Evolutionary conservation across 306 rosid species (phyloP).

Genomic region (Cucurbita ficifolia): DNA sequence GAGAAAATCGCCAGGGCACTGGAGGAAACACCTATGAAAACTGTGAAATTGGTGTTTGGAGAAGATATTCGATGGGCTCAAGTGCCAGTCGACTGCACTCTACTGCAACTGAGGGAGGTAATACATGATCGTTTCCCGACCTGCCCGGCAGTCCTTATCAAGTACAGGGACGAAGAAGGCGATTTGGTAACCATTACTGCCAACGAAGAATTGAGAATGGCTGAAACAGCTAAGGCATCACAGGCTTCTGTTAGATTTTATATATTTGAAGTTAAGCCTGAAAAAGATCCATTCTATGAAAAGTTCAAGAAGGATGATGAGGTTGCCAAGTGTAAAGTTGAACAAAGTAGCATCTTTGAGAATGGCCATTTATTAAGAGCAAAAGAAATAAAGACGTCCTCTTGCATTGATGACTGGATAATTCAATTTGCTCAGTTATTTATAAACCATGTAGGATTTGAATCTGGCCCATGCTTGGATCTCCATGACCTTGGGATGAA

Average conservation of each 20-base stretch:
- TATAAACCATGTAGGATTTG: constrained; percentile 66
- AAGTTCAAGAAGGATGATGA: constrained; percentile 17
- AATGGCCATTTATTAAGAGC: constrained; percentile 24
- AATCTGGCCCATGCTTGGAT: constrained; percentile 62
- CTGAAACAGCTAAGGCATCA: constrained; percentile 43
- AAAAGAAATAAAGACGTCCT: constrained; percentile 30
- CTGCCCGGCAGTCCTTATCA: constrained; percentile 54
- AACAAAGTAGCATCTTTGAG: constrained; percentile 14
- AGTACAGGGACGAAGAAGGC: constrained; percentile 78
- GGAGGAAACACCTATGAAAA: constrained; percentile 36
- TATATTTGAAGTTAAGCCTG: constrained; percentile 48
- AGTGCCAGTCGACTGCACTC: constrained; percentile 54
- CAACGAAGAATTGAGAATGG: constrained; percentile 66
- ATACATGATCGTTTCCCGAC: constrained; percentile 47
- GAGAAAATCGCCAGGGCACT: constrained; percentile 24
- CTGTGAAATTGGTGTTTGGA: constrained; percentile 67
- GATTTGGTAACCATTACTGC: constrained; percentile 80
- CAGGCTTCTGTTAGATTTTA: constrained; percentile 53
- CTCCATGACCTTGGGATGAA: constrained; percentile 75
- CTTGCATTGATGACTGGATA: constrained; percentile 88
- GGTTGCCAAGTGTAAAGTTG: constrained; percentile 9
- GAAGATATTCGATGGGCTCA: constrained; percentile 83
- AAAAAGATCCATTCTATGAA: constrained; percentile 49
- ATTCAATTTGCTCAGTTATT: constrained; percentile 63
- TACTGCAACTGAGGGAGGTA: constrained; percentile 58